Percentiles rank a stretch among this genome's conserved stretches.
phyloP scores from a whole-genome alignment of 768 basidiomycete species.

The Leccinum fibrillosum region DNA sequence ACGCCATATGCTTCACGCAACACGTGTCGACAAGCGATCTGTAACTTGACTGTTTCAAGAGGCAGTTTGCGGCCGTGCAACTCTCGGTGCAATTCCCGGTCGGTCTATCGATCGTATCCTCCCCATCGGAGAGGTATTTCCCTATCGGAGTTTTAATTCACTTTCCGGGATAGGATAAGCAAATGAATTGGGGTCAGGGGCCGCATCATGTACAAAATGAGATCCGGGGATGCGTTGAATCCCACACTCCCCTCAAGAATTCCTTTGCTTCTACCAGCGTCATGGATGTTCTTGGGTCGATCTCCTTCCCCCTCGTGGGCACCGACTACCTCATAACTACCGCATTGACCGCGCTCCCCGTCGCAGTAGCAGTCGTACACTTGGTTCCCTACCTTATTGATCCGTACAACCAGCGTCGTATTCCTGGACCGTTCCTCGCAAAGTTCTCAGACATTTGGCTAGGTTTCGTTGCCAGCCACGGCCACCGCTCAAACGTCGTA shows the following conservation, averaged over 20 bases:
- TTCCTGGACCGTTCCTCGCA: conserved; percentile 71
- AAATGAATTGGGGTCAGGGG: not conserved
- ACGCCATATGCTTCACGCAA: no score
- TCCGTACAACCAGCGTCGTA: conserved; percentile 52
- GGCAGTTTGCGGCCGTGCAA: no score
- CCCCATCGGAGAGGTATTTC: no score
- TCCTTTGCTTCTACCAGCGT: conserved; percentile 4
- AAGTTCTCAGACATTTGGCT: conserved; percentile 75
- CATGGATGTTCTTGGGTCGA: conserved; percentile 16
- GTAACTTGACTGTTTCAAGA: no score
- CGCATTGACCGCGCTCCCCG: conserved; percentile 12
- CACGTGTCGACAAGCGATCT: no score
- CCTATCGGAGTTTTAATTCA: no score
- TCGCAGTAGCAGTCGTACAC: conserved; percentile 27
- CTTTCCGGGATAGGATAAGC: no score
- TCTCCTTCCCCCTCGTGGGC: conserved; percentile 2
- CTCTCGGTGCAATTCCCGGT: no score
- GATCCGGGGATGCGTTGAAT: not conserved
- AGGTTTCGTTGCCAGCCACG: conserved; percentile 57
- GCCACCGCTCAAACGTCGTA: conserved; percentile 72
- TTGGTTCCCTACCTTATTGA: conserved; percentile 54
- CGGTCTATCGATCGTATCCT: no score
- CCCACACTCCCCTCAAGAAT: not conserved
- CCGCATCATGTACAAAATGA: not conserved
- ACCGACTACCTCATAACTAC: conserved; percentile 2